These are phyloP conservation scores for Neofusicoccum sp. DNA, from an alignment of 2,329 filamentous ascomycete genomes.

Conservation along the genomic window DNA sequence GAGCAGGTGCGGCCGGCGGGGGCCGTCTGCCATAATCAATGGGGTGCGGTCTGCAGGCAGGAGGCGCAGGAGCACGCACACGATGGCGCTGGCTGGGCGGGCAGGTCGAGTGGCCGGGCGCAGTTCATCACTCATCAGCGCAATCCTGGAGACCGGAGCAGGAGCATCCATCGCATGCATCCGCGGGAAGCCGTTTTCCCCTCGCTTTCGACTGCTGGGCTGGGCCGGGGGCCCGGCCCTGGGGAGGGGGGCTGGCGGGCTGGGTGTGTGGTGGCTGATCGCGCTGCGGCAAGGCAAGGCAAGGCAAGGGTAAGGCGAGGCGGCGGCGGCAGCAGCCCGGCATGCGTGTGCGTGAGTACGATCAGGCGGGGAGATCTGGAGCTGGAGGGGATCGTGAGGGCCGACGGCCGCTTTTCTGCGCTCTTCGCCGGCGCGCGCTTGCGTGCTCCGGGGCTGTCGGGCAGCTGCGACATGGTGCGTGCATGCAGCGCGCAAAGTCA, in stretches of 20 bases:
- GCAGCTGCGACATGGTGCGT: neutral
- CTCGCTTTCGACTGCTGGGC: conserved; percentile 4
- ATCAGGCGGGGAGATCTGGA: conserved; percentile 15
- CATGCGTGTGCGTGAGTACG: neutral
- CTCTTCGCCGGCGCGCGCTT: neutral
- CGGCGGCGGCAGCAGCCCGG: conserved; percentile 7
- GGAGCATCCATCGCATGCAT: conserved; percentile 15
- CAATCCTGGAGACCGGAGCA: neutral
- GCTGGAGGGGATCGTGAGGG: conserved; percentile 7
- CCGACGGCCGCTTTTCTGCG: neutral
- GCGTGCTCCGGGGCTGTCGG: conserved; percentile 1
- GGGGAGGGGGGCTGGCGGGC: neutral
- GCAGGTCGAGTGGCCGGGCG: neutral
- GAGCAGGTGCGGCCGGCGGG: conserved; percentile 9
- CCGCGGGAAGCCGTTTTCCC: conserved; percentile 13
- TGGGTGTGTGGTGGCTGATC: conserved; percentile 1
- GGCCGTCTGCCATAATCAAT: conserved; percentile 13
- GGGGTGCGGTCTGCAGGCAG: conserved; percentile 7
- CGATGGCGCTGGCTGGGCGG: conserved; percentile 2
- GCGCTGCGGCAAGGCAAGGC: conserved; percentile 6
- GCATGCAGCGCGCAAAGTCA: conserved; percentile 7
- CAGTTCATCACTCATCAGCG: neutral
- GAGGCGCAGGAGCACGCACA: conserved; percentile 9
- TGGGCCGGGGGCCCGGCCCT: neutral
- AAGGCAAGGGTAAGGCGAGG: conserved; percentile 10